Base-by-base conservation (phyloP, 768 basidiomycete genomes). In the Mrakia blollopis region DNA sequence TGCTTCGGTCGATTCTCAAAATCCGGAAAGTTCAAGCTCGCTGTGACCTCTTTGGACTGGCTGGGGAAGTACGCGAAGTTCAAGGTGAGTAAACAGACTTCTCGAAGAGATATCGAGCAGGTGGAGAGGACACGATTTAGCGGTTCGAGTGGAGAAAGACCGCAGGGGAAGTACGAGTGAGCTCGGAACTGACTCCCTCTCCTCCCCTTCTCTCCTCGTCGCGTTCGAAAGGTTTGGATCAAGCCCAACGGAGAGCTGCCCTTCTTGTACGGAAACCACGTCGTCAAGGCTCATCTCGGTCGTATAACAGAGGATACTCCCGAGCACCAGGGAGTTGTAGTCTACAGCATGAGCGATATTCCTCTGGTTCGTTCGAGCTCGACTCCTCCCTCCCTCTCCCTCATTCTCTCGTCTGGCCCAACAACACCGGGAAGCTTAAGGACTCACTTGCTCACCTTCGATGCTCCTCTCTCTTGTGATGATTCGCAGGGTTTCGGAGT, bases 191-290 rank as follows among this genome's bases (percentile, higher is more conserved):
- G 39, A 41, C 69, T 18, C 16, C 47, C 47, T 50, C 47, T 18
- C 18, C 13, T 21, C 18, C 44, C 63, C 25, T 71, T 63, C 54
- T 8, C 6, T 37, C 32, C 18, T 37, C 28, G 52, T 54, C 41
- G 21, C 47, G 25, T n/a, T 2, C 18, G 78, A 44, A 6, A 98
- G 96, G 89, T 98, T 25, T 99, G 97, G 97, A 94, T 99, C 83
- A 99, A 99, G 84, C 91, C 95, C 35, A 96, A 98, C 80, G 97
- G 97, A 81, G 97, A 99, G 85, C 96, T 99, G 91, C 97, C 97
- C 1, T 99, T 96, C 87, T 85, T 99, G 52, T 99, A 99, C 82
- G 97, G 97, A 75, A 99, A 99, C 82, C 95, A 99, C 85, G 91
- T 98, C 77, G 89, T 98, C 79, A 99, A 98, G 85, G 97, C 97